Evolutionary conservation across 257 asterid genomes (phyloP).

Genomic region (Solanum acaule): DNA sequence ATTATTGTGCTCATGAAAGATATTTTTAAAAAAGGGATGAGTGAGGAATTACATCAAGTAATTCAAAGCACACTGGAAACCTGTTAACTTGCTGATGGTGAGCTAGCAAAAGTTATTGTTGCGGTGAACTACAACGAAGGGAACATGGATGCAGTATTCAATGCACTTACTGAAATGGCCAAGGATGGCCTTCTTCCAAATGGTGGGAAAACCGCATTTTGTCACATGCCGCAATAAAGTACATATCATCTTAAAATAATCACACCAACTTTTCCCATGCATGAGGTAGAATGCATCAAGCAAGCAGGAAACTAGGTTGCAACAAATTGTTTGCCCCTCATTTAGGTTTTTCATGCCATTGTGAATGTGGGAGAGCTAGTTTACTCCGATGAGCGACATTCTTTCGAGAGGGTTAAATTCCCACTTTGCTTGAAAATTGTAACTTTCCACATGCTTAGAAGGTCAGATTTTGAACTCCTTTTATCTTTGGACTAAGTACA

Average conservation of each 20-base stretch:
- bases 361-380: background rate
- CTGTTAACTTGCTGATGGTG: constrained; percentile 58
- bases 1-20: constrained; percentile 54
- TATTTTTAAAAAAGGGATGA: constrained; percentile 49
- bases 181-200: constrained; percentile 84
- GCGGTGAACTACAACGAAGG: constrained; percentile 74
- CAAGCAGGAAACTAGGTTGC: background rate
- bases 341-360: background rate
- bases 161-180: constrained; percentile 59
- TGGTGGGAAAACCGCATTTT: constrained; percentile 24
- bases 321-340: background rate
- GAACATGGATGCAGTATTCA: constrained; percentile 62
- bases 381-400: background rate
- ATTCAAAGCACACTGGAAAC: constrained; percentile 40
- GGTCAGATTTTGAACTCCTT: background rate
- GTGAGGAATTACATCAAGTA: constrained; percentile 38
- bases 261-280: background rate
- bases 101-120: constrained; percentile 51
- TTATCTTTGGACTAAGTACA: background rate
- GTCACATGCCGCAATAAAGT: background rate
- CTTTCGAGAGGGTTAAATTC: background rate
- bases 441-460: background rate
- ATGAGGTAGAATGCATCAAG: background rate
- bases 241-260: background rate
- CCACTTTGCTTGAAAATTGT: background rate